Evolutionary conservation across 2,329 filamentous ascomycete species (phyloP).

Genomic region (Calonectria pteridis): DNA sequence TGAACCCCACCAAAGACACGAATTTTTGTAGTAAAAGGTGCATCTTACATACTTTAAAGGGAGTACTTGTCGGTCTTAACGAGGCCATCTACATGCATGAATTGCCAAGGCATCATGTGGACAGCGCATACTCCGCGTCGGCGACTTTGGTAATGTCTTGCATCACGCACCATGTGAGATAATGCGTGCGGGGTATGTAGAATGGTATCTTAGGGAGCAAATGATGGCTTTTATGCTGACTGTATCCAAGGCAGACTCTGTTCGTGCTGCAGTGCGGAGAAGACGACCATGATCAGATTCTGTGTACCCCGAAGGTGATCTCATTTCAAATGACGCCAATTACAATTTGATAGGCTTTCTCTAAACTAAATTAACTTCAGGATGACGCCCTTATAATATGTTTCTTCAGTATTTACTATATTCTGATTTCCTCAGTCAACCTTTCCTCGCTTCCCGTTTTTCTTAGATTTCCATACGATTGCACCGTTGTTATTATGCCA

Average conservation of each 20-base stretch:
- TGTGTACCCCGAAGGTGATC: neutral
- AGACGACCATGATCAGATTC: neutral
- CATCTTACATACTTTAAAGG: neutral
- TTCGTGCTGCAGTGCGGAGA: neutral
- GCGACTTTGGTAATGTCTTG: neutral
- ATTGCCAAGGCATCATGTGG: neutral
- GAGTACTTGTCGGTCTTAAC: too few relatives aligned
- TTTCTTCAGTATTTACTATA: neutral
- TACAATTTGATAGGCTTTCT: neutral
- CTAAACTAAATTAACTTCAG: too few relatives aligned
- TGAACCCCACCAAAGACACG: neutral
- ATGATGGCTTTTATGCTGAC: neutral
- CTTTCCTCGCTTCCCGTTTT: neutral
- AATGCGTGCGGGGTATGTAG: neutral
- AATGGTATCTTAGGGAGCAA: neutral
- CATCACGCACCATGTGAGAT: too few relatives aligned
- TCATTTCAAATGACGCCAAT: neutral
- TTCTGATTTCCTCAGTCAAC: neutral
- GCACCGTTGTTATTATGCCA: neutral
- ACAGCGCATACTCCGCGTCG: neutral
- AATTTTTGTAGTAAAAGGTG: too few relatives aligned
- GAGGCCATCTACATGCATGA: neutral
- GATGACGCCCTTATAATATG: neutral
- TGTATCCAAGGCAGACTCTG: neutral
- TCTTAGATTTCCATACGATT: neutral